Conservation (phyloP, 164 flowering plant species). For the Brasenia schreberi region DNA sequence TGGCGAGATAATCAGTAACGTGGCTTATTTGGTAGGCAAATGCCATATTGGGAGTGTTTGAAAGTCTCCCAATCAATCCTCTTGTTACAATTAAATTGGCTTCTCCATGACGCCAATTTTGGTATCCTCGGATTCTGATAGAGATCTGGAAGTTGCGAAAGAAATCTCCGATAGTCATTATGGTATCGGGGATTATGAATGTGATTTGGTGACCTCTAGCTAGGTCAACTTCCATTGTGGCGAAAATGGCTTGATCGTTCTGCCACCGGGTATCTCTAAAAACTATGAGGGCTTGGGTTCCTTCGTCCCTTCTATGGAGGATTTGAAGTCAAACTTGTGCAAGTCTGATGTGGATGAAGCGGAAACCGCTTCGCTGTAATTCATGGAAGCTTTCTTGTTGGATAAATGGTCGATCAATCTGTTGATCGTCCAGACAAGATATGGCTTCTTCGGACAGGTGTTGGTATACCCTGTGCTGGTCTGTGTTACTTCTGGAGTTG, state of each 20-base stretch:
- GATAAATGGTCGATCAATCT: neutral
- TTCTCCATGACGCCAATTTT: neutral
- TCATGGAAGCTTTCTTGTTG: neutral
- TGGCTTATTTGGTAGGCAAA: neutral
- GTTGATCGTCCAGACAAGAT: neutral
- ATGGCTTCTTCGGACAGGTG: too few species aligned
- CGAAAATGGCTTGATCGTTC: neutral
- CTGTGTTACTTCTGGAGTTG: too few species aligned
- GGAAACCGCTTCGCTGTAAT: too few species aligned
- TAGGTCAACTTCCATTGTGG: conserved; percentile 2
- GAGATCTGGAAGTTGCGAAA: neutral
- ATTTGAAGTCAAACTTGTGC: too few species aligned
- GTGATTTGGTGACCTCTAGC: neutral
- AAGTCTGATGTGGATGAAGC: too few species aligned
- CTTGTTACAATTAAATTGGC: neutral
- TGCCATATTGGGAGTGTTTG: neutral
- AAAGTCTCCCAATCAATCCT: neutral
- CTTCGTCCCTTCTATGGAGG: too few species aligned
- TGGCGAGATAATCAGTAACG: too few species aligned
- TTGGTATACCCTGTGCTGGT: neutral
- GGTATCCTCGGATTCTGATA: neutral
- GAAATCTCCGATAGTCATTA: conserved; percentile 1
- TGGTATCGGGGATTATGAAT: too few species aligned
- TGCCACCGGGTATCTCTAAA: too few species aligned
- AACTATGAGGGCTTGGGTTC: neutral